These are phyloP conservation scores for Rheum nobile DNA, from an alignment of 148 eudicot species.

Conservation along the genomic window DNA sequence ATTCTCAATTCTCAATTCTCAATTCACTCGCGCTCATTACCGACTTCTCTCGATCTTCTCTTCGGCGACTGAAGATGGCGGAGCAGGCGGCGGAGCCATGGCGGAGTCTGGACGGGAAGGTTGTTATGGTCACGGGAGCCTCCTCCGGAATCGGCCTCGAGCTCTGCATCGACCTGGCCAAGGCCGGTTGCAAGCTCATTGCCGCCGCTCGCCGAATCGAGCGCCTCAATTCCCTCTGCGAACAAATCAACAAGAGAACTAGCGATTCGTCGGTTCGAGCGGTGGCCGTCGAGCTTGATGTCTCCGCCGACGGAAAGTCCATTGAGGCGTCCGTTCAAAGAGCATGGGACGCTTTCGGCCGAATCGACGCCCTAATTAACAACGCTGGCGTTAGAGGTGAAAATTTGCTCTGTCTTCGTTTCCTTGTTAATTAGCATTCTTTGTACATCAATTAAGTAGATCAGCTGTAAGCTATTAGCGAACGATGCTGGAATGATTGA, in stretches of 20 bases:
- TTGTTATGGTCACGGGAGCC: constrained; percentile 63
- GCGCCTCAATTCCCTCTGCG: no score
- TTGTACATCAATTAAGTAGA: not conserved
- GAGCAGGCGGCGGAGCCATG: constrained; percentile 35
- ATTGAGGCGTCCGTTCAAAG: constrained; percentile 30
- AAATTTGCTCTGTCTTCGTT: not conserved
- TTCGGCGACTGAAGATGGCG: no score
- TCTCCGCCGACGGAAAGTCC: constrained; percentile 18
- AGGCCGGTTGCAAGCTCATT: no score
- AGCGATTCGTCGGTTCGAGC: no score
- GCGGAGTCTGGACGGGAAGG: constrained; percentile 23
- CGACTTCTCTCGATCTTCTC: no score
- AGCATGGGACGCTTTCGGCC: constrained; percentile 58
- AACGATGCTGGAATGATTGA: not conserved
- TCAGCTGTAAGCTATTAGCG: not conserved
- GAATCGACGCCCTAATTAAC: constrained; percentile 47
- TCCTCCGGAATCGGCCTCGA: constrained; percentile 61
- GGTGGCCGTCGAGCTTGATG: no score
- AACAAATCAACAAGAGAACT: no score
- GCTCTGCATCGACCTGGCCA: constrained; percentile 52
- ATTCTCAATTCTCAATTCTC: no score
- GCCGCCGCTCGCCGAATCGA: no score
- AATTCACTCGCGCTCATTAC: no score
- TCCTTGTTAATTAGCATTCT: not conserved
- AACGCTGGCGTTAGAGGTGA: constrained; percentile 62